These are phyloP conservation scores for Alectoria sarmentosa DNA, from an alignment of 495 filamentous ascomycete genomes.

Conservation along the genomic window DNA sequence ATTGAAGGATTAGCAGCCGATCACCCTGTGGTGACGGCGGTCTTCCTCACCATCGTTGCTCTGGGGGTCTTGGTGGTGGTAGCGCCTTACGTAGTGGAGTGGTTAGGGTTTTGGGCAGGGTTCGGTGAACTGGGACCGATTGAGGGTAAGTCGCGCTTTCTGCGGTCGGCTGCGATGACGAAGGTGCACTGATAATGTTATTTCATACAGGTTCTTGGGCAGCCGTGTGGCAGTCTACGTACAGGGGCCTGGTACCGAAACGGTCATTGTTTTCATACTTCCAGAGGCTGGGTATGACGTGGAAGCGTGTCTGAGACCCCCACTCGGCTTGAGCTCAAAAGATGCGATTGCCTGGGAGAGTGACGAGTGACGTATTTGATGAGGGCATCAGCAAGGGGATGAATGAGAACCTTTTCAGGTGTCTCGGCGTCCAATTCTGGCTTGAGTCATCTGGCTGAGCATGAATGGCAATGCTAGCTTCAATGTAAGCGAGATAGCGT, in stretches of 20 bases:
- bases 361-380: no score
- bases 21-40: slow-evolving; percentile 31
- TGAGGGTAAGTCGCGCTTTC: slow-evolving; percentile 31
- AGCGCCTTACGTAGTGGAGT: slow-evolving; percentile 38
- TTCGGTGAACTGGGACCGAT: slow-evolving; percentile 44
- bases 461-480: neutral
- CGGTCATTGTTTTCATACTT: slow-evolving; percentile 44
- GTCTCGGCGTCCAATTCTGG: neutral
- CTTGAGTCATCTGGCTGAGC: neutral
- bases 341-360: neutral
- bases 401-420: neutral
- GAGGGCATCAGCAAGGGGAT: neutral
- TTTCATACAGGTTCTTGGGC: slow-evolving; percentile 36
- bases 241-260: slow-evolving; percentile 41
- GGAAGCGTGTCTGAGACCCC: slow-evolving; percentile 19
- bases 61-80: slow-evolving; percentile 43
- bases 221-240: slow-evolving; percentile 38
- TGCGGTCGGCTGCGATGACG: neutral
- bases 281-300: slow-evolving; percentile 46
- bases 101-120: slow-evolving; percentile 47
- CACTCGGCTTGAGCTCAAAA: neutral
- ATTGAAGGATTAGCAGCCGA: slow-evolving; percentile 34
- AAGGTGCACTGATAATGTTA: slow-evolving; percentile 9
- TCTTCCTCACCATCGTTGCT: slow-evolving; percentile 41
- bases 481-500: neutral